Evolutionary conservation across 106 monocot species (phyloP).

Genomic region (Ottelia alismoides): DNA sequence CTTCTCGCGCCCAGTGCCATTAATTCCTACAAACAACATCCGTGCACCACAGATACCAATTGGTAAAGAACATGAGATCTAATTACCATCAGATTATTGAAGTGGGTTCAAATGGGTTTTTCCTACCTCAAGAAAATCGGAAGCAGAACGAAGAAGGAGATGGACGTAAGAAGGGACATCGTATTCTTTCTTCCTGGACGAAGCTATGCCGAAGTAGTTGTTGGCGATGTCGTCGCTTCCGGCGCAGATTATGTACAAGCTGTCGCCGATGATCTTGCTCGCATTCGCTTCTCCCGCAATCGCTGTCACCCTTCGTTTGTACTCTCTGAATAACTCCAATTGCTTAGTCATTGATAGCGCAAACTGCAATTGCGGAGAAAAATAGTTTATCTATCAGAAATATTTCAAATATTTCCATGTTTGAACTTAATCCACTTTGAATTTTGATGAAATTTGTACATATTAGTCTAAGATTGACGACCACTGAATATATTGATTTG

Average conservation of each 20-base stretch:
- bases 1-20: conserved; percentile 29
- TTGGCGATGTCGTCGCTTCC: conserved; percentile 52
- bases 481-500: too few species aligned
- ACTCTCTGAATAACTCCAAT: conserved; percentile 45
- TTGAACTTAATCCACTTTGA: too few species aligned
- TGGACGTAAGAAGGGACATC: conserved; percentile 41
- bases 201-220: conserved; percentile 25
- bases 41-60: too few species aligned
- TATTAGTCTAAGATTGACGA: too few species aligned
- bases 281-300: conserved; percentile 37
- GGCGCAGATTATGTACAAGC: conserved; percentile 23
- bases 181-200: conserved; percentile 15
- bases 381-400: too few species aligned
- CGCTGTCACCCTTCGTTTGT: conserved; percentile 25
- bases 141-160: conserved; percentile 19
- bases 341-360: conserved; percentile 34
- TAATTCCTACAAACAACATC: conserved; percentile 20
- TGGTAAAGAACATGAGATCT: background rate
- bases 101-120: too few species aligned
- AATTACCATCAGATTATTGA: too few species aligned
- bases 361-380: too few species aligned
- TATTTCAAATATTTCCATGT: too few species aligned
- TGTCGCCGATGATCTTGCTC: conserved; percentile 16
- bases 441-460: too few species aligned
- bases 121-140: conserved; percentile 38